These are phyloP conservation scores for Xylogone sp. DNA, from an alignment of 2,329 filamentous ascomycete species.

Conservation along the genomic window DNA sequence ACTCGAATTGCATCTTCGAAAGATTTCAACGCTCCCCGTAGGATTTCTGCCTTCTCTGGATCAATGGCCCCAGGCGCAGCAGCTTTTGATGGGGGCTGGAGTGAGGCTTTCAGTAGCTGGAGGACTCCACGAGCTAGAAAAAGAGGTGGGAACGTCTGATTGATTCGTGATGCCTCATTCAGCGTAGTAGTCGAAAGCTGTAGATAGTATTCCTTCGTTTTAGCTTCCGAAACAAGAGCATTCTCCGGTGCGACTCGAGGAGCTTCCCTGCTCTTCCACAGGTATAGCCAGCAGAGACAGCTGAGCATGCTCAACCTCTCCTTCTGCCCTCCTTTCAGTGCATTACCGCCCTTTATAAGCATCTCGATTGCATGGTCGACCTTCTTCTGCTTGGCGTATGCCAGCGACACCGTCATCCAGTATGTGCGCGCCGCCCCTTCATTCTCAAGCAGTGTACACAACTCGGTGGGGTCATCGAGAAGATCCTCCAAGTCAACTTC, in stretches of 20 bases:
- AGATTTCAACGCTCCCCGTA: slow-evolving; percentile 83
- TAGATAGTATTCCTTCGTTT: slow-evolving; percentile 91
- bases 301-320: slow-evolving; percentile 65
- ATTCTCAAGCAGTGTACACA: slow-evolving; percentile 92
- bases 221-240: slow-evolving; percentile 63
- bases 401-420: slow-evolving; percentile 97
- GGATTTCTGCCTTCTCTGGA: slow-evolving; percentile 70
- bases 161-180: slow-evolving; percentile 93
- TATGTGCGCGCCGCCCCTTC: slow-evolving; percentile 87
- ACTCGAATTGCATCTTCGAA: slow-evolving; percentile 91
- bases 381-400: slow-evolving; percentile 94
- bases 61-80: slow-evolving; percentile 60
- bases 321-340: slow-evolving; percentile 56
- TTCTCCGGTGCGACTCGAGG: slow-evolving; percentile 64
- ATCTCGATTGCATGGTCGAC: slow-evolving; percentile 78
- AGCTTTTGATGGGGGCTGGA: slow-evolving; percentile 70
- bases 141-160: slow-evolving; percentile 85
- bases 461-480: slow-evolving; percentile 88
- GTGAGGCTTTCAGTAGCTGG: slow-evolving; percentile 79
- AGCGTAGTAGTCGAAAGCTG: slow-evolving; percentile 85
- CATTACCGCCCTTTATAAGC: slow-evolving; percentile 60
- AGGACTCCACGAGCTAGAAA: slow-evolving; percentile 89
- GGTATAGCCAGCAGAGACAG: slow-evolving; percentile 67
- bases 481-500: slow-evolving; percentile 91
- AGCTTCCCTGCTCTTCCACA: slow-evolving; percentile 67